Percentiles rank a stretch among this genome's conserved stretches.
Evolutionary conservation across 2,329 filamentous ascomycete species (phyloP).

Genomic region (Calonectria multiphialidica): DNA sequence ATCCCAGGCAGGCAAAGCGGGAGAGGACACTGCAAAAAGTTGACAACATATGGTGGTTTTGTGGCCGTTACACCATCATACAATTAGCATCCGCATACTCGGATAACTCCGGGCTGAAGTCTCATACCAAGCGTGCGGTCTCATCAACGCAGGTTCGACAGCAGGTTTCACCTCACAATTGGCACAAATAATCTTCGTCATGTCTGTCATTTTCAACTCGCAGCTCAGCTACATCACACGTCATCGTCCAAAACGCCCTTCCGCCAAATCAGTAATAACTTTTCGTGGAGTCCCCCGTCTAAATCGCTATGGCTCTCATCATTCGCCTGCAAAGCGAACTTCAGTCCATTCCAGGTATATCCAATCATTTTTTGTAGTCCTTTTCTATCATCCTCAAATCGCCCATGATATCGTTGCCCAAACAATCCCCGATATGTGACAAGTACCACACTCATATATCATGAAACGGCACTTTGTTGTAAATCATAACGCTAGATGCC

Average conservation of each 20-base stretch:
- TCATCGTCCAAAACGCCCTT: conserved; percentile 1
- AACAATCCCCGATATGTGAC: background rate
- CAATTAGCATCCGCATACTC: too few species aligned
- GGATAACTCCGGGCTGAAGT: too few species aligned
- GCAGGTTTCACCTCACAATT: background rate
- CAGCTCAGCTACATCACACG: background rate
- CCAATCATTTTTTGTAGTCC: background rate
- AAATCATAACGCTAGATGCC: background rate
- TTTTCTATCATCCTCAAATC: conserved; percentile 2
- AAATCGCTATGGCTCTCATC: background rate
- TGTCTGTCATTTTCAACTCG: background rate
- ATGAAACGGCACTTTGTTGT: background rate
- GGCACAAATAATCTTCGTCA: background rate
- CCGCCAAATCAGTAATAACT: background rate
- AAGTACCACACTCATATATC: background rate
- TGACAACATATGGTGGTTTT: too few species aligned
- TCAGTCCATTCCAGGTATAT: background rate
- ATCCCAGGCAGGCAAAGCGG: too few species aligned
- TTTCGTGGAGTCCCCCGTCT: background rate
- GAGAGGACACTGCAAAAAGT: too few species aligned
- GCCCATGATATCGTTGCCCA: background rate
- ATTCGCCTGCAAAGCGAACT: background rate
- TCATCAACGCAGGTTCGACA: background rate
- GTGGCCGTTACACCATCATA: too few species aligned
- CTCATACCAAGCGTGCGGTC: too few species aligned